A percentile compares a stretch with the other conserved stretches of the same genome.
phyloP scores from a whole-genome alignment of 1,284 basidiomycete genomes.

The Trametes versicolor region DNA sequence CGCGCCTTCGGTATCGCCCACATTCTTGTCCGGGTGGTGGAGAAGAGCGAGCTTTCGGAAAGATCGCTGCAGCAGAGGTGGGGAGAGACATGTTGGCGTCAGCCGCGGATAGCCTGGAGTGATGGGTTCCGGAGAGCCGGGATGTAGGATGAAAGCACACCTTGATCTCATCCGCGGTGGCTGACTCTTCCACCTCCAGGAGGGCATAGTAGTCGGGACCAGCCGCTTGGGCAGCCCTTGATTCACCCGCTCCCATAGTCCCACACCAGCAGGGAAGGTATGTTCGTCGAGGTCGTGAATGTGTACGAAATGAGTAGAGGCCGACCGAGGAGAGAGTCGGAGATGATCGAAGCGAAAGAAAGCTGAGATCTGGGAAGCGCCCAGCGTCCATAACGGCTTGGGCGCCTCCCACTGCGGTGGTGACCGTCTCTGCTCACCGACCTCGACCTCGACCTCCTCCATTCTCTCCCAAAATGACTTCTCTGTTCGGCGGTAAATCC shows the following conservation, averaged over 20 bases:
- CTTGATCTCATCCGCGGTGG: slow-evolving; percentile 90
- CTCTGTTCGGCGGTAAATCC: slow-evolving; percentile 30
- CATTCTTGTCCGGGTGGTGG: slow-evolving; percentile 93
- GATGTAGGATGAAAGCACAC: slow-evolving; percentile 46
- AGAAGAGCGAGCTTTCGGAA: slow-evolving; percentile 86
- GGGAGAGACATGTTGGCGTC: too few relatives aligned
- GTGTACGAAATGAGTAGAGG: neutral
- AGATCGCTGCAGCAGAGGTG: slow-evolving; percentile 62
- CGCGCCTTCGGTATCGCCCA: slow-evolving; percentile 83
- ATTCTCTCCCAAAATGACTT: slow-evolving; percentile 21
- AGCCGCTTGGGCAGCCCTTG: slow-evolving; percentile 49
- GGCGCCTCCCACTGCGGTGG: slow-evolving; percentile 11
- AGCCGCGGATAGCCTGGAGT: neutral
- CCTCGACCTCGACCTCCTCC: slow-evolving; percentile 2
- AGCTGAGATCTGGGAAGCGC: slow-evolving; percentile 13
- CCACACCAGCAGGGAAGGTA: neutral
- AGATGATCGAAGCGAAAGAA: slow-evolving; percentile 5
- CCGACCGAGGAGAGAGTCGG: neutral
- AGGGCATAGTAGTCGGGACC: slow-evolving; percentile 83
- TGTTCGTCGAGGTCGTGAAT: neutral
- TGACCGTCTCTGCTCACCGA: slow-evolving; percentile 8
- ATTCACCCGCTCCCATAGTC: slow-evolving; percentile 77
- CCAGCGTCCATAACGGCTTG: slow-evolving; percentile 8
- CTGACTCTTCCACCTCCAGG: slow-evolving; percentile 81
- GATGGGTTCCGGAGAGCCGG: neutral